phyloP scores from a whole-genome alignment of 192 early-diverging fungal genomes.

The Paraglomus occultum region DNA sequence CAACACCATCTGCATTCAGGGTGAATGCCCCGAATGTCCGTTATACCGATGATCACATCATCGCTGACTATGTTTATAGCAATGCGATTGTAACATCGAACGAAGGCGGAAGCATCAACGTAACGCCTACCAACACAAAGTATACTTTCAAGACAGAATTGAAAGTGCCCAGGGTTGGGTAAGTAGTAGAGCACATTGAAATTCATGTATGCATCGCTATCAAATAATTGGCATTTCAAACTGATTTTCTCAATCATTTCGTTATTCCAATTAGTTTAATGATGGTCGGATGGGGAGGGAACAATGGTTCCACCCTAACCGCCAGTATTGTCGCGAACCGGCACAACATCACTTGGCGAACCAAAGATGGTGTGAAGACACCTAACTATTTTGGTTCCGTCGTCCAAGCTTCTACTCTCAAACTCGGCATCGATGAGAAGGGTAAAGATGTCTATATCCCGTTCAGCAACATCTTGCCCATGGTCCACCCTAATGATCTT shows the following conservation, averaged over 20 bases:
- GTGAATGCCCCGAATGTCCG: constrained; percentile 88
- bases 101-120: constrained; percentile 64
- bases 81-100: constrained; percentile 80
- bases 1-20: constrained; percentile 63
- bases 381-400: constrained; percentile 99
- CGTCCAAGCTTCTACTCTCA: constrained; percentile 94
- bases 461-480: constrained; percentile 90
- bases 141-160: constrained; percentile 90
- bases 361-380: constrained; percentile 86
- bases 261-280: constrained; percentile 67
- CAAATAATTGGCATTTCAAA: too few species aligned
- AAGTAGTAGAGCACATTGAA: constrained; percentile 33
- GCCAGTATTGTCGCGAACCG: constrained; percentile 96
- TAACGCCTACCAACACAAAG: constrained; percentile 80
- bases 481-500: constrained; percentile 95
- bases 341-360: constrained; percentile 83
- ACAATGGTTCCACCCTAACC: constrained; percentile 98
- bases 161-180: constrained; percentile 81
- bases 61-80: constrained; percentile 86
- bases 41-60: constrained; percentile 79
- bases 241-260: not conserved
- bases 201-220: too few species aligned
- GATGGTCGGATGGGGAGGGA: constrained; percentile 99
- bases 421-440: constrained; percentile 83
- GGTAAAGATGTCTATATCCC: constrained; percentile 92